Conservation (phyloP, 805 yeast species). For the Kuraishia capsulata region DNA sequence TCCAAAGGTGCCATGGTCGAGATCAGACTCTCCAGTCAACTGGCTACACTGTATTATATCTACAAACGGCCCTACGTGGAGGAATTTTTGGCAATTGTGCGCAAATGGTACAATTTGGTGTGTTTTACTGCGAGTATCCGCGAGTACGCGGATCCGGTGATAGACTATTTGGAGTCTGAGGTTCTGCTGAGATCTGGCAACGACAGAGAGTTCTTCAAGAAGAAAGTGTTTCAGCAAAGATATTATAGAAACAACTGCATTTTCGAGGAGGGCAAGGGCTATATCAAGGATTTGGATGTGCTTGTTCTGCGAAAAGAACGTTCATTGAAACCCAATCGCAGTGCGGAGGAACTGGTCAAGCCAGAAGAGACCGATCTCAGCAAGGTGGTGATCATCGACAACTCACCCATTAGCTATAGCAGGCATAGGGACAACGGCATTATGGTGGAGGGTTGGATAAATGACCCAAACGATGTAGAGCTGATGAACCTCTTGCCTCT, state of each 20-base stretch:
- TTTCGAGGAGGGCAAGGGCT: conserved; percentile 70
- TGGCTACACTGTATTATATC: conserved; percentile 80
- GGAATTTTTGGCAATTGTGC: conserved; percentile 65
- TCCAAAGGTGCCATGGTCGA: conserved; percentile 68
- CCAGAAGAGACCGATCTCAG: conserved; percentile 36
- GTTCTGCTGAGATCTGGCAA: conserved; percentile 14
- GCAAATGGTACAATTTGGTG: conserved; percentile 81
- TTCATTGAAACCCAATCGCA: conserved; percentile 2
- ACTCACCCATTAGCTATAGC: conserved; percentile 86
- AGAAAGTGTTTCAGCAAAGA: conserved; percentile 43
- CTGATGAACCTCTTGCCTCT: conserved; percentile 76
- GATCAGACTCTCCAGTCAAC: conserved; percentile 55
- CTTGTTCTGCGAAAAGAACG: conserved; percentile 1
- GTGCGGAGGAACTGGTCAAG: conserved; percentile 1
- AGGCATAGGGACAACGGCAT: conserved; percentile 83
- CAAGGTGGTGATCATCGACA: conserved; percentile 74
- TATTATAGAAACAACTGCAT: conserved; percentile 78
- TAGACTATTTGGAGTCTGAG: conserved; percentile 80
- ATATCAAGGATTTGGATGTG: conserved; percentile 57
- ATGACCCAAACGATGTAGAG: conserved; percentile 87
- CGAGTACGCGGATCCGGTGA: conserved; percentile 96
- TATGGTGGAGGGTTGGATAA: conserved; percentile 95
- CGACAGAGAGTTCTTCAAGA: conserved; percentile 11
- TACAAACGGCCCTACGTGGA: conserved; percentile 91
- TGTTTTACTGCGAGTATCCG: conserved; percentile 91